Evolutionary conservation across 257 asterid species (phyloP).

Genomic region (Ilex aquifolium): DNA sequence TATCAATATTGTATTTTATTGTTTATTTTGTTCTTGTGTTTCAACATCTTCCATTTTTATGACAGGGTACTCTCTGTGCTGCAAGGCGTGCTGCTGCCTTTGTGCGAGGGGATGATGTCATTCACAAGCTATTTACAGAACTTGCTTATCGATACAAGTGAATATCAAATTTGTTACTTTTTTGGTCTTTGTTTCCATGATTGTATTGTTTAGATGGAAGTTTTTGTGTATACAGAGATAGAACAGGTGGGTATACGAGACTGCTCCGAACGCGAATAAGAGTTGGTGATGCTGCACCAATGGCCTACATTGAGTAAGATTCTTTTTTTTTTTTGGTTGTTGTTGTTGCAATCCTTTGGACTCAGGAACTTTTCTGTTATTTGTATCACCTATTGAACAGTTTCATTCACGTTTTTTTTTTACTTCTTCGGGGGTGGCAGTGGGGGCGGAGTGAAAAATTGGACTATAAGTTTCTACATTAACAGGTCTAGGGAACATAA

Average conservation of each 20-base stretch:
- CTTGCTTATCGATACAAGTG: conserved; percentile 93
- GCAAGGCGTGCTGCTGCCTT: conserved; percentile 86
- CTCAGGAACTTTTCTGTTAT: not conserved
- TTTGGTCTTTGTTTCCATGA: not conserved
- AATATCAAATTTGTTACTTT: conserved; percentile 16
- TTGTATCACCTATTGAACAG: not conserved
- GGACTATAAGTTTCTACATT: no score
- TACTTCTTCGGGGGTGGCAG: no score
- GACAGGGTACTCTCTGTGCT: conserved; percentile 80
- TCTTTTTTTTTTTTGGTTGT: not conserved
- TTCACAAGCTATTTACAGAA: conserved; percentile 91
- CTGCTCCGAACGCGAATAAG: conserved; percentile 85
- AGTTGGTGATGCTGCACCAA: conserved; percentile 88
- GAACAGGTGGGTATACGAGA: conserved; percentile 97
- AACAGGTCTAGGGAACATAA: no score
- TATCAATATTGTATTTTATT: not conserved
- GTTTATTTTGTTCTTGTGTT: not conserved
- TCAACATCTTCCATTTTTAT: conserved; percentile 12
- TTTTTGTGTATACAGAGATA: conserved; percentile 29
- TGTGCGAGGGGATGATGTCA: conserved; percentile 89
- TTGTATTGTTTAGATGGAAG: not conserved
- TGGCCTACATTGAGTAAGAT: conserved; percentile 92
- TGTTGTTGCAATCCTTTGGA: not conserved
- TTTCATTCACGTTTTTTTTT: not conserved
- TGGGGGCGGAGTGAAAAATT: no score